Evolutionary conservation across 1,284 basidiomycete species (phyloP).

Genomic region (Trichosporon faecale): DNA sequence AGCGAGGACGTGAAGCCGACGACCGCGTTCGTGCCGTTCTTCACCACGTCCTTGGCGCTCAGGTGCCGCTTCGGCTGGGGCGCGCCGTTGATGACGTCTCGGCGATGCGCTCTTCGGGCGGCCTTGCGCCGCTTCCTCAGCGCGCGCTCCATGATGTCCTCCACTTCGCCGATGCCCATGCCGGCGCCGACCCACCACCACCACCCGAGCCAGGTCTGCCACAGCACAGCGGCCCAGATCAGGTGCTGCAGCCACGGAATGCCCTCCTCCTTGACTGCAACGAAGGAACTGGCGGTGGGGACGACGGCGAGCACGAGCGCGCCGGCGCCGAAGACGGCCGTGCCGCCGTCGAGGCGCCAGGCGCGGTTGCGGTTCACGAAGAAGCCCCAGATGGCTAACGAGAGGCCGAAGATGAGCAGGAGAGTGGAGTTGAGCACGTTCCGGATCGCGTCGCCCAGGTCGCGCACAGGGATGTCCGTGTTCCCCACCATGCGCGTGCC

Average conservation of each 20-base stretch:
- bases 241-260: slow-evolving; percentile 81
- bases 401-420: slow-evolving; percentile 84
- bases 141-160: slow-evolving; percentile 51
- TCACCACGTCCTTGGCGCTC: slow-evolving; percentile 14
- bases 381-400: slow-evolving; percentile 89
- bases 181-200: slow-evolving; percentile 98
- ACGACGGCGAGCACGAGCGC: slow-evolving; percentile 73
- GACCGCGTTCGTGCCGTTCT: slow-evolving; percentile 16
- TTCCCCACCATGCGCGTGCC: slow-evolving; percentile 54
- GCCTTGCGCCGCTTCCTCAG: slow-evolving; percentile 44
- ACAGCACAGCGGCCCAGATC: slow-evolving; percentile 81
- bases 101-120: slow-evolving; percentile 23
- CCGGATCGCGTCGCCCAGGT: slow-evolving; percentile 72
- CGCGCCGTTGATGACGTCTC: slow-evolving; percentile 23
- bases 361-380: slow-evolving; percentile 85
- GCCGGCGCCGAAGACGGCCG: slow-evolving; percentile 84
- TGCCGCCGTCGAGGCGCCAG: slow-evolving; percentile 94
- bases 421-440: slow-evolving; percentile 96
- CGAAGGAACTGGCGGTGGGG: slow-evolving; percentile 76
- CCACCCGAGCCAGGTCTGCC: slow-evolving; percentile 82
- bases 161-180: slow-evolving; percentile 59
- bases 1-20: slow-evolving; percentile 17
- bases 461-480: slow-evolving; percentile 19
- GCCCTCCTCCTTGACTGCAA: slow-evolving; percentile 77
- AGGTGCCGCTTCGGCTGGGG: background rate